Percentiles rank a stretch among this genome's conserved stretches.
Conservation (phyloP, 2,329 filamentous ascomycete genomes). For the Penicillium sp. region DNA sequence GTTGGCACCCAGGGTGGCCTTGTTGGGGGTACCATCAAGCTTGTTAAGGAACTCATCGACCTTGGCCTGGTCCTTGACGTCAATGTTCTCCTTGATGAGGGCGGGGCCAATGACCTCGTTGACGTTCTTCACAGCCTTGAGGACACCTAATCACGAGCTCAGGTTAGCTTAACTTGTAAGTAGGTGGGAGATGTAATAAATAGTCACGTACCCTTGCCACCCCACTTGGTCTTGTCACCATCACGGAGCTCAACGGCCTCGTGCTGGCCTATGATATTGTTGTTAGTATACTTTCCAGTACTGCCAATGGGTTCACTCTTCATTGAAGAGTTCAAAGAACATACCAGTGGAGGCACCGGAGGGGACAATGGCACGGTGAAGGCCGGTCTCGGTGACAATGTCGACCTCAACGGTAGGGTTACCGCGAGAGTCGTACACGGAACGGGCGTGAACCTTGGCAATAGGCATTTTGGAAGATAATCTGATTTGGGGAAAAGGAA, state of each 20-base stretch:
- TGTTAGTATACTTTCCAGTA: constrained; percentile 21
- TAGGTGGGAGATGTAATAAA: not conserved
- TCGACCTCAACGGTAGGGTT: constrained; percentile 99
- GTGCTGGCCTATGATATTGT: constrained; percentile 66
- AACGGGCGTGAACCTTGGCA: constrained; percentile 86
- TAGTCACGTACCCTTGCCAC: constrained; percentile 66
- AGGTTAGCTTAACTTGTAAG: not conserved
- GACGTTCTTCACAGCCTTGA: constrained; percentile 83
- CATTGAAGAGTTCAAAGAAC: constrained; percentile 33
- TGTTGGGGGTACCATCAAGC: constrained; percentile 82
- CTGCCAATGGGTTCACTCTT: not conserved
- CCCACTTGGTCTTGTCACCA: constrained; percentile 83
- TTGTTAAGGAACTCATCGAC: constrained; percentile 82
- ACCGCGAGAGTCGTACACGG: constrained; percentile 96
- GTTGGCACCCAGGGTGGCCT: constrained; percentile 85
- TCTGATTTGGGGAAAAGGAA: constrained; percentile 21
- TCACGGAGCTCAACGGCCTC: constrained; percentile 91
- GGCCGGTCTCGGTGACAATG: constrained; percentile 90
- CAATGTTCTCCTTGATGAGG: constrained; percentile 77
- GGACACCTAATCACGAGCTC: constrained; percentile 52
- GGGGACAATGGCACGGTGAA: constrained; percentile 96
- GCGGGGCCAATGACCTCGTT: constrained; percentile 78
- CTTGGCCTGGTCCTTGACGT: constrained; percentile 83
- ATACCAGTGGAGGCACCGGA: constrained; percentile 92
- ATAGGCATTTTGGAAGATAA: constrained; percentile 71